Evolutionary conservation across 2,329 filamentous ascomycete species (phyloP), one percentile per base, ranked within the genome.

Genomic region (Didymellaceae sp.): DNA sequence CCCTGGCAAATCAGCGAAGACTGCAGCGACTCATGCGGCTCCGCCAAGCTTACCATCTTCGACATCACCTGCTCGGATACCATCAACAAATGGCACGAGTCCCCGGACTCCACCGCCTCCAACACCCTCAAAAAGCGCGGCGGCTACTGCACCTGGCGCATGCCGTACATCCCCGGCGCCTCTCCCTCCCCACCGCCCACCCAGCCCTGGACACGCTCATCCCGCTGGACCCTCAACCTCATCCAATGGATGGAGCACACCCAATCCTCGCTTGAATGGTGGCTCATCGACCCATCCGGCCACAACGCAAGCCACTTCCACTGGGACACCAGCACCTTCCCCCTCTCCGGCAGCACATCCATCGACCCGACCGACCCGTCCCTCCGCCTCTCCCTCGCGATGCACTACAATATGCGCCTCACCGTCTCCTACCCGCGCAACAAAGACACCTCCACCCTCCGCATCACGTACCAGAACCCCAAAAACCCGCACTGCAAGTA

Each of bases 281-380:
- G 13, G 8, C 43, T 66, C 1, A 45, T 37, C 8, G 55, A 65
- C 16, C 58, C 59, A 5, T 56, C 65, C 17, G 53, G 52, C 6
- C 34, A 52, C 28, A 7, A 31, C 2, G 41, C 42, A 6, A 13
- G 35, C 6, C 16, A 34, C 18, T 18, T 7, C 11, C 21, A 10
- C n/a, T 20, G 13, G 17, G 26, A 38, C 7, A 39, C 34, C 5
- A 38, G 21, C n/a, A 18, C 18, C 2, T 6, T 11, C 4, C 1
- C 5, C 11, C 14, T 20, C 6, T 5, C 2, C 11, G 22, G 13
- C 10, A 35, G 2, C 13, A 31, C 5, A 4, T 9, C 38, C 2
- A 33, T 42, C 6, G 25, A 41, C 0, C 10, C 16, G 8, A 21
- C 6, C 1, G 37, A 34, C n/a, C 31, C 28, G 3, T 18, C 18